Conservation (phyloP, 2,329 filamentous ascomycete species). For the Aaosphaeria pasadenensis region DNA sequence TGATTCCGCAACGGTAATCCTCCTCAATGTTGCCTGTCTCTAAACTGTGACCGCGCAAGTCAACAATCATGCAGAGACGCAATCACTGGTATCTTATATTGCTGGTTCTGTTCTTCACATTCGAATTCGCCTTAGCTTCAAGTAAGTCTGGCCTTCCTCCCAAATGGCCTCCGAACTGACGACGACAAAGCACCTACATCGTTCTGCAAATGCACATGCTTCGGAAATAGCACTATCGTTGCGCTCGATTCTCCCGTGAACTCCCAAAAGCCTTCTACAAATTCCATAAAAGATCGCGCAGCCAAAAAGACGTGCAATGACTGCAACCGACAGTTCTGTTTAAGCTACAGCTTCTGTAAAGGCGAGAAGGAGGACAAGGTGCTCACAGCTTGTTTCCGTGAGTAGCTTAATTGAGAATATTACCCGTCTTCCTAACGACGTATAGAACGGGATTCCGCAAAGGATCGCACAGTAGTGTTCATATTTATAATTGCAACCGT, state of each 20-base stretch:
- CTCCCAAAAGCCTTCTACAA: conserved; percentile 18
- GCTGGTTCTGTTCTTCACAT: conserved; percentile 26
- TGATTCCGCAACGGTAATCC: too few species aligned
- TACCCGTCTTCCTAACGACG: conserved; percentile 1
- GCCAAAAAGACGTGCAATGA: conserved; percentile 57
- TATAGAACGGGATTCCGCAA: conserved; percentile 62
- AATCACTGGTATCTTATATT: conserved; percentile 5
- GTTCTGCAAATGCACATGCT: conserved; percentile 72
- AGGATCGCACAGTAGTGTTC: conserved; percentile 64
- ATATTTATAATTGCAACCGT: conserved; percentile 64
- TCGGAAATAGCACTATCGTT: conserved; percentile 66
- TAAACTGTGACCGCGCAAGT: too few species aligned
- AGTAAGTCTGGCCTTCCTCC: conserved; percentile 29
- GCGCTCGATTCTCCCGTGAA: conserved; percentile 51
- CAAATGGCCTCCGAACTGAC: neutral
- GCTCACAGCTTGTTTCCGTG: conserved; percentile 64
- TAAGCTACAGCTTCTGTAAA: conserved; percentile 61
- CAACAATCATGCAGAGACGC: conserved; percentile 19
- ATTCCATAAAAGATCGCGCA: conserved; percentile 25
- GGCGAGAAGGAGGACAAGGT: conserved; percentile 62
- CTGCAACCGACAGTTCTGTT: conserved; percentile 66
- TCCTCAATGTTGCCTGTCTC: too few species aligned
- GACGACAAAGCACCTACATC: conserved; percentile 50
- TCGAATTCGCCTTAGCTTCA: conserved; percentile 42
- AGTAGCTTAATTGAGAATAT: conserved; percentile 13